Conservation (phyloP, 345 rosid species). For the Gynandropsis gynandra region DNA sequence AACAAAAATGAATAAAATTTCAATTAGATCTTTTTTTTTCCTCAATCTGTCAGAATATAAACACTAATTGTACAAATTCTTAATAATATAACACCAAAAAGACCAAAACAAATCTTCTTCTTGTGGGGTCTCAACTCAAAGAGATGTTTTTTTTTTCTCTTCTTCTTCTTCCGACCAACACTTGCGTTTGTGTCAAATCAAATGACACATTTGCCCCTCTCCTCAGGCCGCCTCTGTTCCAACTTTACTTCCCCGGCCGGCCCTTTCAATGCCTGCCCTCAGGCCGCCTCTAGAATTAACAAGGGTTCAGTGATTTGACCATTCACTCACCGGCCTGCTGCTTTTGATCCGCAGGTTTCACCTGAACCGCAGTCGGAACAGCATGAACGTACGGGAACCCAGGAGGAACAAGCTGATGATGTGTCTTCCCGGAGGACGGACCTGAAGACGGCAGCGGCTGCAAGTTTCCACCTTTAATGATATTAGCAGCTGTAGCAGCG, state of each 20-base stretch:
- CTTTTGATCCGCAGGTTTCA: slow-evolving; percentile 78
- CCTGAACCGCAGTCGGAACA: slow-evolving; percentile 55
- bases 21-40: background rate
- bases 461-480: slow-evolving; percentile 65
- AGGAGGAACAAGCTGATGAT: slow-evolving; percentile 43
- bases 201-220: no score
- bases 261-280: no score
- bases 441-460: slow-evolving; percentile 11
- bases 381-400: slow-evolving; percentile 59
- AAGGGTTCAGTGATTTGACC: background rate
- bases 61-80: background rate
- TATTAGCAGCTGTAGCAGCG: slow-evolving; percentile 42
- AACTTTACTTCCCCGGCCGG: no score
- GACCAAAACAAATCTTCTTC: background rate
- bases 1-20: slow-evolving; percentile 1
- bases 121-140: no score
- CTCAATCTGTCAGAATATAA: slow-evolving; percentile 8
- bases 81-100: background rate
- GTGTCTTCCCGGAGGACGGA: slow-evolving; percentile 46
- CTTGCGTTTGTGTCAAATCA: no score
- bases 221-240: no score
- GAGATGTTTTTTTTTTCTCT: no score
- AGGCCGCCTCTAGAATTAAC: background rate
- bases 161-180: background rate
- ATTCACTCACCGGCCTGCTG: slow-evolving; percentile 83